These are phyloP conservation scores for Trifolium dubium DNA, from an alignment of 306 rosid genomes.

Conservation along the genomic window DNA sequence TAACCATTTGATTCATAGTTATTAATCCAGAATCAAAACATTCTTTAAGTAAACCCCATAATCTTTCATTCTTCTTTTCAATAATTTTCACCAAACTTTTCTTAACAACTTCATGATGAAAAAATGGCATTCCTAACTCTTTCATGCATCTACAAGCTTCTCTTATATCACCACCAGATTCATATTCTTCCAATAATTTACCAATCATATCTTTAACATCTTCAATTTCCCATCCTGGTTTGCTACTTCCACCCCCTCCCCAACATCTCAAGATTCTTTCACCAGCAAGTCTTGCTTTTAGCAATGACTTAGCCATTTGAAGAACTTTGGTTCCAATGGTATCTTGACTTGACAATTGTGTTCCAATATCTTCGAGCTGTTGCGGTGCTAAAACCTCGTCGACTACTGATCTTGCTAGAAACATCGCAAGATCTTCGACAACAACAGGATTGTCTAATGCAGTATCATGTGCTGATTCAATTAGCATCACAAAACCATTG, in stretches of 20 bases:
- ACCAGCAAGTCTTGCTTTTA: conserved; percentile 68
- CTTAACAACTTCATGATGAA: conserved; percentile 78
- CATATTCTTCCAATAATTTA: conserved; percentile 68
- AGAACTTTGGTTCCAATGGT: conserved; percentile 63
- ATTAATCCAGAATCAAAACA: conserved; percentile 69
- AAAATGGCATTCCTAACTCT: conserved; percentile 80
- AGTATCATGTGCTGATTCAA: conserved; percentile 80
- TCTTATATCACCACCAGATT: conserved; percentile 62
- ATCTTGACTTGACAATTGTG: conserved; percentile 47
- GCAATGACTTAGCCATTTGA: conserved; percentile 65
- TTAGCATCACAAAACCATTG: conserved; percentile 65
- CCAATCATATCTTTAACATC: conserved; percentile 76
- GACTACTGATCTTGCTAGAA: conserved; percentile 69
- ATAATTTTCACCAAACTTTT: conserved; percentile 56
- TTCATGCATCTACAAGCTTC: conserved; percentile 72
- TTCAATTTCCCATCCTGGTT: conserved; percentile 71
- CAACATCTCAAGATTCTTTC: conserved; percentile 75
- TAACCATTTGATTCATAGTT: conserved; percentile 68
- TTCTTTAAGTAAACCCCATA: conserved; percentile 68
- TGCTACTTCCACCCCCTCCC: conserved; percentile 78
- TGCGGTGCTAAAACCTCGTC: conserved; percentile 78
- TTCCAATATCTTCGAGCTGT: conserved; percentile 70
- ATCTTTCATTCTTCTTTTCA: conserved; percentile 68
- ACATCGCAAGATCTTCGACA: conserved; percentile 80
- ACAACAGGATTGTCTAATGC: conserved; percentile 70